Percentiles rank a stretch among this genome's conserved stretches.
Evolutionary conservation across 2,329 filamentous ascomycete genomes (phyloP).

Genomic region (Fusarium musae): DNA sequence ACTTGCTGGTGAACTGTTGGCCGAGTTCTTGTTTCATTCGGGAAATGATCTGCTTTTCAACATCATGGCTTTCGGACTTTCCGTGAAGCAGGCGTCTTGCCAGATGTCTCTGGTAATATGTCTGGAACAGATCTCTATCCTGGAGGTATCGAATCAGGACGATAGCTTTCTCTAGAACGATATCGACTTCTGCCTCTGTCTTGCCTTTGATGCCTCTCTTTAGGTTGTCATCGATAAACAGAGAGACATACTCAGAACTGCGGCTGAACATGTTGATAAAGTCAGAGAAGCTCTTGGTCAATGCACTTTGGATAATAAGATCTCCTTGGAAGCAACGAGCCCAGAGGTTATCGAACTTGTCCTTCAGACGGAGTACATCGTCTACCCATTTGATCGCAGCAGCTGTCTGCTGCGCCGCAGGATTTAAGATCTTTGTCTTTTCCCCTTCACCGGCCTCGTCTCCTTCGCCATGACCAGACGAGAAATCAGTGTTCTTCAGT

Average conservation of each 20-base stretch:
- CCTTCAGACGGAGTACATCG: conserved; percentile 85
- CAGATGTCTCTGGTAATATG: conserved; percentile 98
- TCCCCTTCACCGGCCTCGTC: conserved; percentile 60
- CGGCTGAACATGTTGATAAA: conserved; percentile 93
- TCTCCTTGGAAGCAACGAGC: conserved; percentile 78
- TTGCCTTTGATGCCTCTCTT: conserved; percentile 95
- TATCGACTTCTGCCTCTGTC: conserved; percentile 87
- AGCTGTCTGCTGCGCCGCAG: conserved; percentile 81
- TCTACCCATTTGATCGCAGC: conserved; percentile 96
- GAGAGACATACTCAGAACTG: conserved; percentile 90
- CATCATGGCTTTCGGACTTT: conserved; percentile 90
- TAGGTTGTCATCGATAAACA: conserved; percentile 97
- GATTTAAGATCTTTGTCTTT: conserved; percentile 50
- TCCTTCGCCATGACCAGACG: conserved; percentile 54
- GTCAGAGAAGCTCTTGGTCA: conserved; percentile 88
- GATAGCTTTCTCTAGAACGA: conserved; percentile 88
- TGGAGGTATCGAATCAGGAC: conserved; percentile 86
- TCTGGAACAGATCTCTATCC: conserved; percentile 94
- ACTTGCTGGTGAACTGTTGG: conserved; percentile 90
- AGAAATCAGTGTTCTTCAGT: conserved; percentile 66
- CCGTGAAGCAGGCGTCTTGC: conserved; percentile 87
- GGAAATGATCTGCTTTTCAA: conserved; percentile 94
- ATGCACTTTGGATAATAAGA: conserved; percentile 79
- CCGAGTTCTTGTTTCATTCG: conserved; percentile 98
- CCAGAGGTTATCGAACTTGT: conserved; percentile 88